Evolutionary conservation across 2,329 filamentous ascomycete species (phyloP), one percentile per base, ranked within the genome.

Genomic region (Phaeosphaeriaceae sp.): DNA sequence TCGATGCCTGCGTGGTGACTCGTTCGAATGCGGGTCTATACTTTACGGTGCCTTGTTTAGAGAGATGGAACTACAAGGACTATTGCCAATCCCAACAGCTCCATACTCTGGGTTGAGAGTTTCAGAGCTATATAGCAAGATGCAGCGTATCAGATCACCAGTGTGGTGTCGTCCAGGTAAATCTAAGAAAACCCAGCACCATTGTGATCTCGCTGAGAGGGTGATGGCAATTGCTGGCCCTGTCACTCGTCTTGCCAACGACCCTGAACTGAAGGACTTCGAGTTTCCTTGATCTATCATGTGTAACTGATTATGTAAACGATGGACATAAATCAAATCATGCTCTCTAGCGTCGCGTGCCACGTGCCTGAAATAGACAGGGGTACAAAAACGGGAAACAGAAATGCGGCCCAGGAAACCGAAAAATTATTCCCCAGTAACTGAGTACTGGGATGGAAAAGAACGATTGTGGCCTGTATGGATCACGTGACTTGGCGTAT

Each of bases 1-100:
- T 29, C 29, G 9, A 16, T 56, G 52, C 35, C 45, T 26, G 41
- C 4, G 26, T 16, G 39, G 23, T 42, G 35, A 37, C 23, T 52
- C 41, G 23, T 56, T 53, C 30, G 46, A 56, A 43, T 50, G 53
- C 35, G 53, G 50, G 7, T 53, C 39, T 28, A 53, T 53, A 9
- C 40, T 56, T 16, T 50, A 39, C 38, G 50, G 50, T 35, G 50
- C 53, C 8, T 42, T 53, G 15, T 42, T 35, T 11, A 56, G 48
- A 36, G 46, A 34, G 20, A 50, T 53, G 50, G 35, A 48, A 30
- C 29, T 29, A 28, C 16, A 18, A 33, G 47, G 42, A 6, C 28
- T 54, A n/a, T 46, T 40, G 21, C 43, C 40, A 40, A 30, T 46
- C 33, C 46, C 43, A 37, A 16, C 33, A 6, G 49, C 30, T 26